phyloP scores from a whole-genome alignment of 2,329 filamentous ascomycete species.

The Cercospora brassicicola region DNA sequence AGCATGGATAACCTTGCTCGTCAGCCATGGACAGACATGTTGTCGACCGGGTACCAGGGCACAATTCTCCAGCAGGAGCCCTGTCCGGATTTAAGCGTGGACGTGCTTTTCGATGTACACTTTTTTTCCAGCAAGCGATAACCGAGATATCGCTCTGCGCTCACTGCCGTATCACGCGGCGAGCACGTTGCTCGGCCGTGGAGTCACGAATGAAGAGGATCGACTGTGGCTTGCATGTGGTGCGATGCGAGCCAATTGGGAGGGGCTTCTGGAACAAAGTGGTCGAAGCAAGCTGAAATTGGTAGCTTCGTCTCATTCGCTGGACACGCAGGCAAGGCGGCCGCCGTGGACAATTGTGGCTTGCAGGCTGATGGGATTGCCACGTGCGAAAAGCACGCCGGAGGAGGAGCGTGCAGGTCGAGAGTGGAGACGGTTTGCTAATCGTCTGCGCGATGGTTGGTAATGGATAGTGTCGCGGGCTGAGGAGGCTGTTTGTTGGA shows the following conservation, averaged over 20 bases:
- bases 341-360: conserved; percentile 3
- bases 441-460: background rate
- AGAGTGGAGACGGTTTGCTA: conserved; percentile 1
- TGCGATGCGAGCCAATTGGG: background rate
- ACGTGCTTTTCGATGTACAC: background rate
- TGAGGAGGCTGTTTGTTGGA: conserved; percentile 1
- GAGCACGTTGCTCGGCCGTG: background rate
- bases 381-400: conserved; percentile 1
- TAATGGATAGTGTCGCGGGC: background rate
- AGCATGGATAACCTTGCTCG: background rate
- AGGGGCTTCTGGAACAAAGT: conserved; percentile 6
- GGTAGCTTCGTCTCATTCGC: conserved; percentile 3
- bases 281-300: background rate
- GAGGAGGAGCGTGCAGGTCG: background rate
- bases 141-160: background rate
- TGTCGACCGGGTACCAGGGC: background rate
- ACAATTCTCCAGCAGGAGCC: background rate
- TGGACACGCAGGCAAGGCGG: background rate
- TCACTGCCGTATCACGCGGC: background rate
- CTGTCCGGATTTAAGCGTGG: background rate
- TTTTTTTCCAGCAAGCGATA: background rate
- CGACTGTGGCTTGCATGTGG: conserved; percentile 8
- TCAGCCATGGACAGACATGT: background rate
- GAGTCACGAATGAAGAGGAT: background rate
- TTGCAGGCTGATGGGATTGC: conserved; percentile 6